phyloP scores from a whole-genome alignment of 106 monocot genomes.

The Amphibolis antarctica region DNA sequence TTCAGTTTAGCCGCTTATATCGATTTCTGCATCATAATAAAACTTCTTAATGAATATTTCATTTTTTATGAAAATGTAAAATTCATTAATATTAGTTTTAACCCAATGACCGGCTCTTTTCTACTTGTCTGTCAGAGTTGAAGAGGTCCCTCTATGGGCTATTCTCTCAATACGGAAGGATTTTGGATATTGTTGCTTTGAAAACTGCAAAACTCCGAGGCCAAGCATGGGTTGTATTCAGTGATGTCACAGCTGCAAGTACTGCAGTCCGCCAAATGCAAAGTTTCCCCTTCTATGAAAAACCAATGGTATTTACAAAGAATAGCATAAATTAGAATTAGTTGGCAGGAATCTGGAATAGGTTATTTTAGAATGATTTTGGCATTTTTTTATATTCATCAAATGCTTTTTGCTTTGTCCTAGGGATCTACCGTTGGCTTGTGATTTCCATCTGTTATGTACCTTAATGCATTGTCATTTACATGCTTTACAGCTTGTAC shows the following conservation, averaged over 20 bases:
- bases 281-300: slow-evolving; percentile 90
- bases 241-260: slow-evolving; percentile 87
- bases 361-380: not conserved
- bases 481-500: not conserved
- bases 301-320: slow-evolving; percentile 66
- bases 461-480: too few species aligned
- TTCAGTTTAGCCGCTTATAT: too few species aligned
- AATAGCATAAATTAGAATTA: not conserved
- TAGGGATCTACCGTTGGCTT: too few species aligned
- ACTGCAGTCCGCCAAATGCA: slow-evolving; percentile 89
- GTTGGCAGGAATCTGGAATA: too few species aligned
- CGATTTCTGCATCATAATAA: too few species aligned
- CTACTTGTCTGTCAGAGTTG: slow-evolving; percentile 34
- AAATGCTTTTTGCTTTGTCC: too few species aligned
- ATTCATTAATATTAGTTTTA: not conserved
- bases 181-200: slow-evolving; percentile 79
- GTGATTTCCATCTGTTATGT: too few species aligned
- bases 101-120: not conserved
- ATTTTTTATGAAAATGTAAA: too few species aligned
- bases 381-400: not conserved
- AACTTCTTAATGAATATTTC: too few species aligned
- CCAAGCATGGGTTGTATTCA: slow-evolving; percentile 92
- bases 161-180: slow-evolving; percentile 90
- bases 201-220: slow-evolving; percentile 77
- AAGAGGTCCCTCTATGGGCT: slow-evolving; percentile 90